phyloP scores from a whole-genome alignment of 2,329 filamentous ascomycete genomes.

The Monosporascus ibericus region DNA sequence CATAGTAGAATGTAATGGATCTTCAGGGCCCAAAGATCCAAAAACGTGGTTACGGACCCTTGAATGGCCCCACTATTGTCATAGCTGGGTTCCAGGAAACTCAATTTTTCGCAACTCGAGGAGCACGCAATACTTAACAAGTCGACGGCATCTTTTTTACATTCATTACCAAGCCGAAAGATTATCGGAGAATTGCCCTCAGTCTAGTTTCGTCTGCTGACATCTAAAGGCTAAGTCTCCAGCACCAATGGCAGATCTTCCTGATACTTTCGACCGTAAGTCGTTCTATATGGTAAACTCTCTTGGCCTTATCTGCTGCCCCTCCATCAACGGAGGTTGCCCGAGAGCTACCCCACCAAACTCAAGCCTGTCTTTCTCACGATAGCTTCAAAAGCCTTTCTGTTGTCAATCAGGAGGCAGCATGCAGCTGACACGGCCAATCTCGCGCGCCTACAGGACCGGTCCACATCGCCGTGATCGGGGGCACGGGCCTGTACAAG shows the following conservation, averaged over 20 bases:
- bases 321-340: too few relatives aligned
- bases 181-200: too few relatives aligned
- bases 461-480: constrained; percentile 82
- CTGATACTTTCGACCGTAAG: constrained; percentile 54
- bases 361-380: constrained; percentile 1
- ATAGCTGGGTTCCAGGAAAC: too few relatives aligned
- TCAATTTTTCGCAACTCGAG: too few relatives aligned
- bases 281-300: constrained; percentile 3
- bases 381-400: constrained; percentile 4
- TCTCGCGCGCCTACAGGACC: constrained; percentile 39
- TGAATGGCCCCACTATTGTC: too few relatives aligned
- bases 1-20: too few relatives aligned
- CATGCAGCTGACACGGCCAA: background rate
- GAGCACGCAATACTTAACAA: too few relatives aligned
- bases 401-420: background rate
- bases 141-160: too few relatives aligned
- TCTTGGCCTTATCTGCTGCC: background rate
- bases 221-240: background rate
- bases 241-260: constrained; percentile 44
- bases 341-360: constrained; percentile 1
- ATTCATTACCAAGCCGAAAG: too few relatives aligned
- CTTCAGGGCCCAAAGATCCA: too few relatives aligned
- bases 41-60: too few relatives aligned
- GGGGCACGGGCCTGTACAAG: constrained; percentile 85
- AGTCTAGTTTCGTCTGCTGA: too few relatives aligned